Base-by-base conservation (phyloP, 192 early-diverging fungal genomes). In the Gamsiella multidivaricata region DNA sequence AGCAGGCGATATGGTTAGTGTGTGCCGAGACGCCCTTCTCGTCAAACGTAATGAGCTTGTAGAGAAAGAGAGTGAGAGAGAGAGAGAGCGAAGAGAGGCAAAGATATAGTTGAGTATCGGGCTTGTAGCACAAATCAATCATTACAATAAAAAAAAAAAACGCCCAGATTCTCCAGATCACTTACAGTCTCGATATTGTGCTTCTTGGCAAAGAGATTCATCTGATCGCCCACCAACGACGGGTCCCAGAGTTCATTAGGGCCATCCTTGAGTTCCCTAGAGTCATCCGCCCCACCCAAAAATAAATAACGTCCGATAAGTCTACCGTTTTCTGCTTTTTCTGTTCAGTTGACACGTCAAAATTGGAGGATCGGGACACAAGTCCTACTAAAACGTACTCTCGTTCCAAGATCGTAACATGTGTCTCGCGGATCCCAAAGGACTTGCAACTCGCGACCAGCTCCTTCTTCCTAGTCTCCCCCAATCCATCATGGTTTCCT, bases 11-110 rank as follows among this genome's bases (percentile, higher is more conserved):
- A 71, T 98, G 97, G 80, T 98, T 98, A 39, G 85, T 80, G 64
- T 98, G 97, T 0, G 93, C 93, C n/a, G 94, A 95, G 36, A 98
- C 86, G 2, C 97, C 97, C 25, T 86, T 70, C 9, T 84, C 70
- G 79, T 98, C 97, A 84, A 97, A 98, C 0, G 97, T 98, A 23
- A 97, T 87, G 22, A 97, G 85, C 87, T 88, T 84, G 56, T 45
- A 10, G 26, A 14, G 29, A 25, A n/a, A 37, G 43, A 18, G 58
- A 54, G 43, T 17, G 22, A 26, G n/a, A n/a, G 15, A 28, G 3
- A 45, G 18, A 39, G 23, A 36, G 7, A 22, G 17, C 2, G 32
- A 56, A 15, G 22, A 33, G n/a, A 39, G 22, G 22, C 1, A 20
- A 18, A 2, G 29, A 11, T 46, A 26, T n/a, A n/a, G n/a, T n/a